These are phyloP conservation scores for Dendryphion nanum DNA, from an alignment of 2,329 filamentous ascomycete genomes.

Conservation along the genomic window DNA sequence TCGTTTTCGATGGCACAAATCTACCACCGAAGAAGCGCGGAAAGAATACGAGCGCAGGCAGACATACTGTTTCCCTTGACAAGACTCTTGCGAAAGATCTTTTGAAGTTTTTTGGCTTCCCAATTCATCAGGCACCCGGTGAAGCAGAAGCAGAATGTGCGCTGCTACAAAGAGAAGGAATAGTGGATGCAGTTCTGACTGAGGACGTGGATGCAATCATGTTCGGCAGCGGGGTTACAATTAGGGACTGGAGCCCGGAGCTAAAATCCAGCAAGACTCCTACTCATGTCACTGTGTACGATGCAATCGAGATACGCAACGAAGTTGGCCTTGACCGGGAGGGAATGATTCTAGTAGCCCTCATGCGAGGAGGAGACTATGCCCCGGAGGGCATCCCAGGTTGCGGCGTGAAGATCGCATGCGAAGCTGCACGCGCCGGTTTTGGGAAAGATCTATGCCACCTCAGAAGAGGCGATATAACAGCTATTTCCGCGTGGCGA, in stretches of 20 bases:
- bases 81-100: constrained; percentile 79
- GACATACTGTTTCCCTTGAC: constrained; percentile 64
- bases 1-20: constrained; percentile 85
- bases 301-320: constrained; percentile 58
- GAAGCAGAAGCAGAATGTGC: constrained; percentile 97
- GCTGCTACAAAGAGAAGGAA: constrained; percentile 71
- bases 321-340: constrained; percentile 66
- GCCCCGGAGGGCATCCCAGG: constrained; percentile 82
- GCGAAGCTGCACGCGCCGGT: constrained; percentile 83
- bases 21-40: constrained; percentile 88
- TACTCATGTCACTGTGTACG: constrained; percentile 84
- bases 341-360: constrained; percentile 88
- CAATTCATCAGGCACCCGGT: constrained; percentile 81
- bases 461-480: constrained; percentile 59
- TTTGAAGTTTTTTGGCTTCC: constrained; percentile 81
- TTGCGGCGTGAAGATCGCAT: constrained; percentile 84
- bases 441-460: constrained; percentile 76
- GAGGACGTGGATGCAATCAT: constrained; percentile 97
- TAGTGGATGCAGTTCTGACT: constrained; percentile 79
- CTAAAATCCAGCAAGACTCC: constrained; percentile 64
- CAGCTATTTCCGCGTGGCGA: constrained; percentile 68
- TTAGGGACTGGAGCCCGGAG: constrained; percentile 83
- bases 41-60: constrained; percentile 66
- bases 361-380: constrained; percentile 97
- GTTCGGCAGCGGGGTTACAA: constrained; percentile 81